Evolutionary conservation across 345 rosid species (phyloP).

Genomic region (Viola odorata): DNA sequence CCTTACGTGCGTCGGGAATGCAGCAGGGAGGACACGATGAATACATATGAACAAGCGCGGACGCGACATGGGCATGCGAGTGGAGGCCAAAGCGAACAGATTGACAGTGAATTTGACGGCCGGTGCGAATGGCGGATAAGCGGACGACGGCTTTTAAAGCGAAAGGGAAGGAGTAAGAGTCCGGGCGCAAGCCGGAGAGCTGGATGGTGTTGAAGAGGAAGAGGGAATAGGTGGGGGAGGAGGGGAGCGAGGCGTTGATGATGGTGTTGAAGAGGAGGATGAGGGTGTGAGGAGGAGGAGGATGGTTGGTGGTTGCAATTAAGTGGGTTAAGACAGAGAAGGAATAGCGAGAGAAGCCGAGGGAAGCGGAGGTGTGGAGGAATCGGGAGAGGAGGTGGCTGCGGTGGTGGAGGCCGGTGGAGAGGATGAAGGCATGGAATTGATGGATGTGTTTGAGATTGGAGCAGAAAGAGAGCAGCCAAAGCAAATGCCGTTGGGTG

Average conservation of each 20-base stretch:
- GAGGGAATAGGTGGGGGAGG: constrained; percentile 25
- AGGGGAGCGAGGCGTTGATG: constrained; percentile 46
- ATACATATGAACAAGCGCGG: constrained; percentile 58
- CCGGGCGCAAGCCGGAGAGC: constrained; percentile 42
- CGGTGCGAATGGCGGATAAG: constrained; percentile 34
- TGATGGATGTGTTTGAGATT: constrained; percentile 40
- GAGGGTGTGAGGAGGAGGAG: constrained; percentile 32
- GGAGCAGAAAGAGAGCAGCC: neutral
- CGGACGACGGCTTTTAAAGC: constrained; percentile 42
- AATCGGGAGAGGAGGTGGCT: constrained; percentile 39
- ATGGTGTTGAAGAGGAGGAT: constrained; percentile 49
- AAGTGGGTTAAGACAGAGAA: constrained; percentile 30
- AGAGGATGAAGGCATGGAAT: constrained; percentile 46
- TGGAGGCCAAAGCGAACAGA: constrained; percentile 40
- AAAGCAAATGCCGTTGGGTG: neutral
- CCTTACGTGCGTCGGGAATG: constrained; percentile 40
- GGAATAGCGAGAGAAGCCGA: constrained; percentile 49
- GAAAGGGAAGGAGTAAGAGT: constrained; percentile 61
- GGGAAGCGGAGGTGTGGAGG: constrained; percentile 40
- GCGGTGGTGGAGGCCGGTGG: constrained; percentile 35
- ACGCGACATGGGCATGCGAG: constrained; percentile 34
- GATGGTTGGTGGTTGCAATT: neutral
- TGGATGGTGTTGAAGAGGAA: constrained; percentile 43
- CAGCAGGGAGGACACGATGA: constrained; percentile 14
- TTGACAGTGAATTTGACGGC: constrained; percentile 55